Conservation (phyloP, 2,329 filamentous ascomycete genomes). For the Emydomyces testavorans region DNA sequence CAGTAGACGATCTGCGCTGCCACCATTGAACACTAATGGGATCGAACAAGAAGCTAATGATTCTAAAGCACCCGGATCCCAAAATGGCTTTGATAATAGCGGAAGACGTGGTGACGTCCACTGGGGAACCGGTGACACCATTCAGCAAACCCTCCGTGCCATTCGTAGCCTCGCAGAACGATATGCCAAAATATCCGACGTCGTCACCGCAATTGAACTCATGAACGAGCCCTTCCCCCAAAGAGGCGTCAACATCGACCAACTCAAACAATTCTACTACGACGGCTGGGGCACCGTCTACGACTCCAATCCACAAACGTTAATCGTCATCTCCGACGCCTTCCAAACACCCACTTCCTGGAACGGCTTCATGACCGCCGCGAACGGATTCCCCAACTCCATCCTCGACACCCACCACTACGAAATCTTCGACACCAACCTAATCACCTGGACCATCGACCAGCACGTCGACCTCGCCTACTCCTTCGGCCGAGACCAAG, state of each 20-base stretch:
- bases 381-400: slow-evolving; percentile 38
- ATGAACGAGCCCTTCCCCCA: slow-evolving; percentile 35
- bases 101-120: slow-evolving; percentile 36
- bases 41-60: not conserved
- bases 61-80: slow-evolving; percentile 44
- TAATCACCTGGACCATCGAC: slow-evolving; percentile 40
- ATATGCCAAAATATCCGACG: slow-evolving; percentile 48
- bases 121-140: slow-evolving; percentile 31
- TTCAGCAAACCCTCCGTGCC: slow-evolving; percentile 38
- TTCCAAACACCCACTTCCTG: slow-evolving; percentile 41
- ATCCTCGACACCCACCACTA: slow-evolving; percentile 60
- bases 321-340: slow-evolving; percentile 46
- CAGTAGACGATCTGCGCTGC: slow-evolving; percentile 23
- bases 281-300: slow-evolving; percentile 41
- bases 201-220: slow-evolving; percentile 43
- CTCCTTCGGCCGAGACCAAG: slow-evolving; percentile 40
- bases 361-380: slow-evolving; percentile 49
- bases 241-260: slow-evolving; percentile 33
- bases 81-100: slow-evolving; percentile 59
- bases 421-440: slow-evolving; percentile 47
- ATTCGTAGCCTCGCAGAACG: slow-evolving; percentile 48
- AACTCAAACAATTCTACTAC: slow-evolving; percentile 44
- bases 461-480: slow-evolving; percentile 49
- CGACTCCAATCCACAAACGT: slow-evolving; percentile 33
- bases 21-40: not conserved